A percentile compares a stretch with the other conserved stretches of the same genome.
These are phyloP conservation scores for Aureobasidium musti DNA, from an alignment of 2,329 filamentous ascomycete genomes.

Conservation along the genomic window DNA sequence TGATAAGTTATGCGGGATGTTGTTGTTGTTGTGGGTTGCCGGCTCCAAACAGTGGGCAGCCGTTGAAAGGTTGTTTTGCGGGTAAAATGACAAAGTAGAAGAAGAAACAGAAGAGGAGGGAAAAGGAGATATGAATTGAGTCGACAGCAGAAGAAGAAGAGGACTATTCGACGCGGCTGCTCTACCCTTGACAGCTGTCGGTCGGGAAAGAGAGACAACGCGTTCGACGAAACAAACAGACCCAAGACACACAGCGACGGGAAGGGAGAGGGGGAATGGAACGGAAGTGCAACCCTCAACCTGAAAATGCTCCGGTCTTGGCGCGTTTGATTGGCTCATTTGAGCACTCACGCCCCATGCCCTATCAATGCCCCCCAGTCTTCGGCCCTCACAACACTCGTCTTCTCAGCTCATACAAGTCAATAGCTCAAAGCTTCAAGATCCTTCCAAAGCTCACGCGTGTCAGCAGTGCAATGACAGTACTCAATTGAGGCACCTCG, in stretches of 20 bases:
- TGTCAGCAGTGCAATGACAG: neutral
- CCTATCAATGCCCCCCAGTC: neutral
- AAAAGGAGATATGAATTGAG: neutral
- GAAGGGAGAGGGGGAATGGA: slow-evolving; percentile 12
- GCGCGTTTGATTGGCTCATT: neutral
- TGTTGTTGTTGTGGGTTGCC: slow-evolving; percentile 26
- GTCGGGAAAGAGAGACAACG: slow-evolving; percentile 10
- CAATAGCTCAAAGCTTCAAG: neutral
- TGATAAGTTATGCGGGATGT: slow-evolving; percentile 18
- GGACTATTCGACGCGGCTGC: neutral
- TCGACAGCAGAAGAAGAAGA: neutral
- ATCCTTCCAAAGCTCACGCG: neutral
- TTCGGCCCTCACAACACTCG: neutral
- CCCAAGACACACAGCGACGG: slow-evolving; percentile 2
- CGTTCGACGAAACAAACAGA: slow-evolving; percentile 10
- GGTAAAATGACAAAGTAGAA: slow-evolving; percentile 9
- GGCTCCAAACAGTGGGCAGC: slow-evolving; percentile 6
- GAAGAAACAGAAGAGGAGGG: neutral
- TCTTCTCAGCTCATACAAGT: neutral
- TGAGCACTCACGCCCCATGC: no score
- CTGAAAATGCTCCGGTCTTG: slow-evolving; percentile 6
- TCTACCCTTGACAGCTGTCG: slow-evolving; percentile 9
- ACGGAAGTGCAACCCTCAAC: slow-evolving; percentile 3
- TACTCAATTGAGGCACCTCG: neutral
- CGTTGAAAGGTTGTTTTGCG: slow-evolving; percentile 22